Evolutionary conservation across 306 rosid species (phyloP).

Genomic region (Trifolium dubium): DNA sequence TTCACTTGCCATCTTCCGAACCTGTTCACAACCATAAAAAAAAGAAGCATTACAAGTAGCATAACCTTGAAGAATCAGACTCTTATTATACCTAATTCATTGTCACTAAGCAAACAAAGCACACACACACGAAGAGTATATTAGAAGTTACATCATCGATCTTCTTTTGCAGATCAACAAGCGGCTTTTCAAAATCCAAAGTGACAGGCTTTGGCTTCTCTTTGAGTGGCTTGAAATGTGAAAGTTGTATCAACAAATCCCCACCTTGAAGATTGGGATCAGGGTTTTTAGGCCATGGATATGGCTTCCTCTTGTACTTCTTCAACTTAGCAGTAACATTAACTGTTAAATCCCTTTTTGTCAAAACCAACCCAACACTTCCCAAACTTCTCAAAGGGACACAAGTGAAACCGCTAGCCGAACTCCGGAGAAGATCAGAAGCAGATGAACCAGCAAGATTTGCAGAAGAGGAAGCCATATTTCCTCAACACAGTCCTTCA

Average conservation of each 20-base stretch:
- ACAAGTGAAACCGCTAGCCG: slow-evolving; percentile 66
- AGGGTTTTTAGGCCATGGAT: slow-evolving; percentile 87
- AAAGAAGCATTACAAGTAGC: slow-evolving; percentile 9
- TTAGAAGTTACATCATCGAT: slow-evolving; percentile 66
- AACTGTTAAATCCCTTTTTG: slow-evolving; percentile 55
- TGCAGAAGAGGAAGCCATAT: slow-evolving; percentile 76
- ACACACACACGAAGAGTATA: slow-evolving; percentile 14
- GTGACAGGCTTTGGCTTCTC: slow-evolving; percentile 77
- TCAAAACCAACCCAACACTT: slow-evolving; percentile 53
- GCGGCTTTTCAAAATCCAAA: slow-evolving; percentile 84
- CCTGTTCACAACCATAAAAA: slow-evolving; percentile 51
- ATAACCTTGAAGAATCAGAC: slow-evolving; percentile 30
- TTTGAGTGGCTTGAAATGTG: slow-evolving; percentile 79
- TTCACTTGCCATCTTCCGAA: slow-evolving; percentile 84
- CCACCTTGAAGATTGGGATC: slow-evolving; percentile 92
- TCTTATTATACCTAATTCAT: slow-evolving; percentile 14
- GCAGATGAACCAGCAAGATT: slow-evolving; percentile 62
- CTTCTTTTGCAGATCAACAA: slow-evolving; percentile 79
- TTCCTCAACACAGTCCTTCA: slow-evolving; percentile 51
- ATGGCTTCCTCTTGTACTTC: slow-evolving; percentile 81
- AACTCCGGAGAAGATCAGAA: slow-evolving; percentile 86
- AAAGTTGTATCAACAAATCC: slow-evolving; percentile 60
- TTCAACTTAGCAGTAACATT: slow-evolving; percentile 63
- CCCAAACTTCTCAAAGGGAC: slow-evolving; percentile 74
- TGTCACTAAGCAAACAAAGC: slow-evolving; percentile 31